Percentiles rank a stretch among this genome's conserved stretches.
Conservation (phyloP, 805 yeast genomes). For the Lachancea cidri region DNA sequence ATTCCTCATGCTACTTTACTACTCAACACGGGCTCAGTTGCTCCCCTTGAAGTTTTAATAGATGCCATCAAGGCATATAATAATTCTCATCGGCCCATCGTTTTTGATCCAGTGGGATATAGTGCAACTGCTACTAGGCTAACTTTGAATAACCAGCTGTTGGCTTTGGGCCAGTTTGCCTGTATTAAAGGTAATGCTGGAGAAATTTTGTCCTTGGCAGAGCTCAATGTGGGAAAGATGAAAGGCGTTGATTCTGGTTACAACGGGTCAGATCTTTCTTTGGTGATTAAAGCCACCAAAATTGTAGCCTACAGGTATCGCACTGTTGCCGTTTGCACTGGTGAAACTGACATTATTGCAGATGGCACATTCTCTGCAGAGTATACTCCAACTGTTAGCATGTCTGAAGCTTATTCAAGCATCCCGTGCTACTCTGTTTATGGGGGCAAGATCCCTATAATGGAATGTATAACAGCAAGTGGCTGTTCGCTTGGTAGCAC, state of each 20-base stretch:
- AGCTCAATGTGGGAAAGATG: slow-evolving; percentile 43
- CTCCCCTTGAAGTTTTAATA: slow-evolving; percentile 40
- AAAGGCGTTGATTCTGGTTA: slow-evolving; percentile 63
- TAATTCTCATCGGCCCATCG: slow-evolving; percentile 49
- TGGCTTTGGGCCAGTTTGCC: slow-evolving; percentile 52
- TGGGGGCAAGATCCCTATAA: slow-evolving; percentile 54
- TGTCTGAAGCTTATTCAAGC: slow-evolving; percentile 13
- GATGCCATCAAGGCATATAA: slow-evolving; percentile 59
- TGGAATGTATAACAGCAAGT: slow-evolving; percentile 72
- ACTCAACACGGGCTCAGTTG: slow-evolving; percentile 72
- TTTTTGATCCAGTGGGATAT: slow-evolving; percentile 90
- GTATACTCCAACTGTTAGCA: slow-evolving; percentile 16
- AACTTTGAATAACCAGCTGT: slow-evolving; percentile 41
- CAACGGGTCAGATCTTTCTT: slow-evolving; percentile 18
- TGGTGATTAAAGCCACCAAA: slow-evolving; percentile 39
- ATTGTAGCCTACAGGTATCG: slow-evolving; percentile 46
- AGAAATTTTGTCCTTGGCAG: slow-evolving; percentile 65
- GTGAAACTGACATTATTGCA: slow-evolving; percentile 47
- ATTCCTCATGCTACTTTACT: slow-evolving; percentile 53
- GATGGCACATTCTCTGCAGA: slow-evolving; percentile 38
- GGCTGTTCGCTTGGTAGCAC: slow-evolving; percentile 81
- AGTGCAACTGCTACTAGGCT: slow-evolving; percentile 69
- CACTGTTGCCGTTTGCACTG: slow-evolving; percentile 68
- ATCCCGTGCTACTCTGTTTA: slow-evolving; percentile 33
- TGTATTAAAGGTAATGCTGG: slow-evolving; percentile 84